Evolutionary conservation across 2,329 filamentous ascomycete genomes (phyloP).

Genomic region (Chaetomium strumarium): DNA sequence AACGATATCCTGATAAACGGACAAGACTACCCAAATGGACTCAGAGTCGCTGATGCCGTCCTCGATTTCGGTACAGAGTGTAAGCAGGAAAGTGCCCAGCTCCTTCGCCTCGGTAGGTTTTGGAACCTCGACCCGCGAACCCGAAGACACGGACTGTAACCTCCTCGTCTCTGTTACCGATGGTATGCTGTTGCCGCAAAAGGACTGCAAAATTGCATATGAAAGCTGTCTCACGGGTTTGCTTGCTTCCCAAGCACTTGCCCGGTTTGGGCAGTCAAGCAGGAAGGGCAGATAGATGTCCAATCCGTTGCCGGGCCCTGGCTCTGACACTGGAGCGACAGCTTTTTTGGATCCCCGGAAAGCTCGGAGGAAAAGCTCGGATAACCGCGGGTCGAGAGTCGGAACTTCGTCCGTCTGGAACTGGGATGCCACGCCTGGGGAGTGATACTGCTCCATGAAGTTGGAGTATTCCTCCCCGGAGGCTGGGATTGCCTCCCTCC

Average conservation of each 20-base stretch:
- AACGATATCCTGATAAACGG: slow-evolving; percentile 33
- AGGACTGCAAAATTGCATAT: slow-evolving; percentile 32
- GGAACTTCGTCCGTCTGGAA: neutral
- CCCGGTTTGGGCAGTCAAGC: slow-evolving; percentile 33
- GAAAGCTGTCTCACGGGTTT: slow-evolving; percentile 32
- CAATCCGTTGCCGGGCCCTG: neutral
- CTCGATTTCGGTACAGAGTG: slow-evolving; percentile 24
- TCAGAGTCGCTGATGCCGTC: slow-evolving; percentile 10
- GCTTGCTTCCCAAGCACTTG: slow-evolving; percentile 37
- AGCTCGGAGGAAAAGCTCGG: slow-evolving; percentile 25
- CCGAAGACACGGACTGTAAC: slow-evolving; percentile 29
- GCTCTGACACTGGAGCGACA: neutral
- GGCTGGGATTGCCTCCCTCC: slow-evolving; percentile 8
- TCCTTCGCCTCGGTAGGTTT: slow-evolving; percentile 16
- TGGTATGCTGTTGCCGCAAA: slow-evolving; percentile 8
- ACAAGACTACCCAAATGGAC: slow-evolving; percentile 32
- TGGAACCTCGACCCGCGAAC: slow-evolving; percentile 30
- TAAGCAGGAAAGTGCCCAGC: slow-evolving; percentile 24
- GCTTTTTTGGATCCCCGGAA: neutral
- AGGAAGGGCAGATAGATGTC: slow-evolving; percentile 37
- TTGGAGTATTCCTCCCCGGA: slow-evolving; percentile 22
- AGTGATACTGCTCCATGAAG: slow-evolving; percentile 26
- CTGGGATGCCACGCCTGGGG: slow-evolving; percentile 16
- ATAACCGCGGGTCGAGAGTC: slow-evolving; percentile 27
- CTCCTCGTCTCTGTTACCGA: slow-evolving; percentile 36